Evolutionary conservation across 805 yeast genomes (phyloP).

Genomic region (Isabelozyma gotoi): DNA sequence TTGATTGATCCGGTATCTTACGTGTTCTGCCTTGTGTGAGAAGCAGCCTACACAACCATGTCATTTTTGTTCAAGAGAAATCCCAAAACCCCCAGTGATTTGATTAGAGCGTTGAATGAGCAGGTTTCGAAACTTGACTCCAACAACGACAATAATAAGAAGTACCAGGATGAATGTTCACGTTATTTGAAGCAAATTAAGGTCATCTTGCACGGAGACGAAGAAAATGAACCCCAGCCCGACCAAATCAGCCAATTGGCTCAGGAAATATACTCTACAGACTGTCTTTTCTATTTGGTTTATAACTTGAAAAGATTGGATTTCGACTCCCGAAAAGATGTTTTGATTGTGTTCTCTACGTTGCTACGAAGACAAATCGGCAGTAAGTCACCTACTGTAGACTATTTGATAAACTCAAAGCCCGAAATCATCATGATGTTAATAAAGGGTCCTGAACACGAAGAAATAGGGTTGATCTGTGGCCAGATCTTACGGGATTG

Average conservation of each 20-base stretch:
- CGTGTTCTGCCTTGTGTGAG: too few species aligned
- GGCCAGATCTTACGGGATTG: constrained; percentile 86
- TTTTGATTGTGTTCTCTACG: constrained; percentile 67
- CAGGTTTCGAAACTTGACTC: constrained; percentile 62
- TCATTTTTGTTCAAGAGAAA: constrained; percentile 88
- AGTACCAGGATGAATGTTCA: constrained; percentile 72
- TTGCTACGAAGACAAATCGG: constrained; percentile 78
- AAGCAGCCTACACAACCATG: too few species aligned
- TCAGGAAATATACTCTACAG: constrained; percentile 73
- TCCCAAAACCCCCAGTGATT: constrained; percentile 86
- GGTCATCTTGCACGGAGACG: constrained; percentile 68
- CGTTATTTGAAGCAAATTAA: constrained; percentile 65
- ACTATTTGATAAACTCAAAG: constrained; percentile 60
- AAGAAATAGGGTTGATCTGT: constrained; percentile 69
- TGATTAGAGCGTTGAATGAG: constrained; percentile 74
- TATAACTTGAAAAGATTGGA: constrained; percentile 65
- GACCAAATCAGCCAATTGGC: constrained; percentile 77
- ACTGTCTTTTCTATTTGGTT: constrained; percentile 63
- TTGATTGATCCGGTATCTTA: too few species aligned
- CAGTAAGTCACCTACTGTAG: constrained; percentile 80
- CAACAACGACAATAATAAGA: constrained; percentile 34
- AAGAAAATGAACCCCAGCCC: constrained; percentile 60
- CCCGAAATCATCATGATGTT: constrained; percentile 65
- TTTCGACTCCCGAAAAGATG: constrained; percentile 88
- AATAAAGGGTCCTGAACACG: constrained; percentile 69